Evolutionary conservation across 345 rosid species (phyloP).

Genomic region (Arabidopsis suecica): DNA sequence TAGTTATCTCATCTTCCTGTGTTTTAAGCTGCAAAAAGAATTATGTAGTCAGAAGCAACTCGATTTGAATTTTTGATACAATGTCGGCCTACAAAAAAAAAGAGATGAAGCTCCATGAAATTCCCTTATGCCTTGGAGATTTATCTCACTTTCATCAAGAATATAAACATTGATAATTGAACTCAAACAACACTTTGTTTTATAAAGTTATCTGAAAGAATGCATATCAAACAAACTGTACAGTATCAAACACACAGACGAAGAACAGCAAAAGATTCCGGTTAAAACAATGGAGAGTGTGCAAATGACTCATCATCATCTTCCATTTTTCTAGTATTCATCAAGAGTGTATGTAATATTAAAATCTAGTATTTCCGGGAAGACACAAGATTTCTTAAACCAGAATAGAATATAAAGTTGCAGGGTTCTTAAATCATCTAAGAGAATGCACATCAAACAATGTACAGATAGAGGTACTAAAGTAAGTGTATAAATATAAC

Average conservation of each 20-base stretch:
- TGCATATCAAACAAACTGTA: neutral
- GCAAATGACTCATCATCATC: neutral
- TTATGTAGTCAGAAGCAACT: neutral
- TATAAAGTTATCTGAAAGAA: neutral
- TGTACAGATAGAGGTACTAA: constrained; percentile 1
- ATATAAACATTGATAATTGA: neutral
- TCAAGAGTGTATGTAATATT: neutral
- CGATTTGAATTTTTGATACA: neutral
- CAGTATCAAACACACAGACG: neutral
- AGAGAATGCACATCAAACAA: neutral
- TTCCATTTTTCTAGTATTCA: neutral
- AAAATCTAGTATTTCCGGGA: neutral
- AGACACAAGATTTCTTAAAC: neutral
- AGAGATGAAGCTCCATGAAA: neutral
- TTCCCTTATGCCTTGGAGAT: neutral
- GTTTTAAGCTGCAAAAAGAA: constrained; percentile 53
- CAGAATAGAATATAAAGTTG: neutral
- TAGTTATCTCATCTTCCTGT: constrained; percentile 62
- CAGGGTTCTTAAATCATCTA: neutral
- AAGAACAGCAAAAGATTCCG: neutral
- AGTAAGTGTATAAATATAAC: neutral
- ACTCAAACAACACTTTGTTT: neutral
- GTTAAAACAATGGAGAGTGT: neutral
- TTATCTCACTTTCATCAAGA: neutral
- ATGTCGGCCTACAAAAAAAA: neutral